These are phyloP conservation scores for Elongisporangium undulatum DNA, from an alignment of 352 stramenopile species.

Conservation along the genomic window DNA sequence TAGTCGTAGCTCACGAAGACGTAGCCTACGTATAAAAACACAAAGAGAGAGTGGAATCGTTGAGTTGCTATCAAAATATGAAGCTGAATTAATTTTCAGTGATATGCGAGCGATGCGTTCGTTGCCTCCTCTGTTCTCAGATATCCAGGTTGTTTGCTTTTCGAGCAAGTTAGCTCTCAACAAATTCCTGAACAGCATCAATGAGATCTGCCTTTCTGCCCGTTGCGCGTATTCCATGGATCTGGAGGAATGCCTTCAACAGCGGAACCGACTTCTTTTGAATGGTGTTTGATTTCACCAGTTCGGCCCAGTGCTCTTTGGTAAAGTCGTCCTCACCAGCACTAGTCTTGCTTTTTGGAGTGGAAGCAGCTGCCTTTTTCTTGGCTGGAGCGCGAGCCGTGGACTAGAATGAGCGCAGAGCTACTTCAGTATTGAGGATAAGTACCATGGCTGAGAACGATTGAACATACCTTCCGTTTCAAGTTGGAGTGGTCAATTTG, in stretches of 20 bases:
- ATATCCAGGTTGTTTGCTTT: background rate
- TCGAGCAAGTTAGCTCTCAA: slow-evolving; percentile 18
- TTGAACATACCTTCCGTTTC: slow-evolving; percentile 42
- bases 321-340: slow-evolving; percentile 34
- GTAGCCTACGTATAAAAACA: background rate
- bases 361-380: slow-evolving; percentile 36
- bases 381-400: slow-evolving; percentile 11
- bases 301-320: slow-evolving; percentile 40
- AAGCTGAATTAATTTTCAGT: background rate
- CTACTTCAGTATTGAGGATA: background rate
- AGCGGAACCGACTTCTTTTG: slow-evolving; percentile 73
- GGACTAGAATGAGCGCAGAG: background rate
- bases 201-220: slow-evolving; percentile 72
- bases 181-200: slow-evolving; percentile 36
- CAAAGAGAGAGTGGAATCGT: background rate
- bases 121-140: background rate
- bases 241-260: slow-evolving; percentile 63
- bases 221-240: slow-evolving; percentile 28
- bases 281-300: slow-evolving; percentile 41
- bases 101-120: background rate
- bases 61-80: background rate
- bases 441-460: background rate
- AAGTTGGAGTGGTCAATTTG: slow-evolving; percentile 38
- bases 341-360: slow-evolving; percentile 11
- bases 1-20: background rate